These are phyloP conservation scores for Exsudoporus floridanus DNA, from an alignment of 1,284 basidiomycete genomes.

Conservation along the genomic window DNA sequence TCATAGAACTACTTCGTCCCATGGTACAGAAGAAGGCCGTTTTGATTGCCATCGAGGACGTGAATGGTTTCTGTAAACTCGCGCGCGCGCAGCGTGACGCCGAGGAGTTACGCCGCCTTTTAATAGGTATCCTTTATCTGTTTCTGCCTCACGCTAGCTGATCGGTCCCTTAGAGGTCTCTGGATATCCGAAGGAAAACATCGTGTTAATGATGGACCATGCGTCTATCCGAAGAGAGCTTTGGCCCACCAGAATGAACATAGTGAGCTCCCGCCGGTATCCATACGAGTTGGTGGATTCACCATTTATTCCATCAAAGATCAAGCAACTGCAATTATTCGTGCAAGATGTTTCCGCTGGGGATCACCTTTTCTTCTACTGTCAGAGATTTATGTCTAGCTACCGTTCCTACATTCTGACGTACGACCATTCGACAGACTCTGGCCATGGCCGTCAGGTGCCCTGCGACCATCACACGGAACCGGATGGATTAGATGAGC, in stretches of 20 bases:
- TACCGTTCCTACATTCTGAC: background rate
- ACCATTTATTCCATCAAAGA: constrained; percentile 23
- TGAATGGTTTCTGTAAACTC: constrained; percentile 4
- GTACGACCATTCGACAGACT: constrained; percentile 22
- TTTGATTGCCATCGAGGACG: constrained; percentile 22
- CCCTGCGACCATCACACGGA: constrained; percentile 33
- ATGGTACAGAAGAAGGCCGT: constrained; percentile 21
- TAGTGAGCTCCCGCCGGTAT: constrained; percentile 23
- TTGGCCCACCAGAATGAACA: constrained; percentile 27
- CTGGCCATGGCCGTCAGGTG: constrained; percentile 38
- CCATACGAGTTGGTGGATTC: background rate
- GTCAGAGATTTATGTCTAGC: constrained; percentile 17
- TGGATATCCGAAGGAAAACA: constrained; percentile 27
- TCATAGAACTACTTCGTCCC: background rate
- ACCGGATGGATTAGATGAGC: constrained; percentile 40
- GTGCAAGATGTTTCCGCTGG: constrained; percentile 31
- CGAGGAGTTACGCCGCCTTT: constrained; percentile 10
- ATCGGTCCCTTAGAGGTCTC: constrained; percentile 21
- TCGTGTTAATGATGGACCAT: constrained; percentile 35
- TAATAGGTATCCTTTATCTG: constrained; percentile 18
- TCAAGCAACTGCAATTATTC: constrained; percentile 32
- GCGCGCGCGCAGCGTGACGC: constrained; percentile 17
- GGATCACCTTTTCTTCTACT: constrained; percentile 43
- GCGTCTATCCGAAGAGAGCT: constrained; percentile 2
- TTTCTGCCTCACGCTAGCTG: background rate